Base-by-base conservation (phyloP, 2,329 filamentous ascomycete species). In the Penicillium verrucosum region DNA sequence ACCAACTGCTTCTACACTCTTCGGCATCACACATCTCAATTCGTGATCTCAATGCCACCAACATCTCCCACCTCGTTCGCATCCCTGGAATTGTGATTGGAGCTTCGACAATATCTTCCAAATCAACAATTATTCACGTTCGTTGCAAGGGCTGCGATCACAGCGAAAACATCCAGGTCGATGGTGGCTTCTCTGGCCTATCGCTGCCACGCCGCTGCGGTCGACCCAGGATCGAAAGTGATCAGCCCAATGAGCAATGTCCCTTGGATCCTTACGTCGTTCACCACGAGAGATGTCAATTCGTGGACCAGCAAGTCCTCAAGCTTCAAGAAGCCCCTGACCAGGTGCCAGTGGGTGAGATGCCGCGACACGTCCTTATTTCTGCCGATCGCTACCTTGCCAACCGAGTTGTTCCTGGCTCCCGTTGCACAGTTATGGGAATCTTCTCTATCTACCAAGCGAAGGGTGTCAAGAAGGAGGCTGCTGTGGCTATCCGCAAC, bases 61-160 rank as follows among this genome's bases (percentile, higher is more conserved):
- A 91, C 61, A 95, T 99, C 65, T 92, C 93, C 5, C 88, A 92
- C 65, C 87, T 99, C n/a, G 93, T 99, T 38, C 86, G 93, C 55
- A 96, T 99, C 56, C 94, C 94, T 0, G 95, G 94, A 49, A 99
- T 99, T 63, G 91, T 99, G 58, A 99, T 99, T 63, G 93, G 94
- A 45, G 94, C 94, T 45, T 97, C 93, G 1, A 96, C 96, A 18
- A 88, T 97, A 74, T 96, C 92, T 2, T 97, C 93, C 12, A 97
- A 99, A 79, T 91, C 94, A 5, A 97, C 92, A 7, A 81, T 87
- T 27, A 81, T 99, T 25, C 84, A 89, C 59, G 89, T 99, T 50
- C 87, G 95, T 75, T 99, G 94, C 78, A 86, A 92, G 62, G 92
- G 87, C 68, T 99, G 94, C 76, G 83, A 87, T 57, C 84, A 92